A percentile compares a stretch with the other conserved stretches of the same genome.
Evolutionary conservation across 495 filamentous ascomycete species (phyloP).

Genomic region (Durotheca rogersii): DNA sequence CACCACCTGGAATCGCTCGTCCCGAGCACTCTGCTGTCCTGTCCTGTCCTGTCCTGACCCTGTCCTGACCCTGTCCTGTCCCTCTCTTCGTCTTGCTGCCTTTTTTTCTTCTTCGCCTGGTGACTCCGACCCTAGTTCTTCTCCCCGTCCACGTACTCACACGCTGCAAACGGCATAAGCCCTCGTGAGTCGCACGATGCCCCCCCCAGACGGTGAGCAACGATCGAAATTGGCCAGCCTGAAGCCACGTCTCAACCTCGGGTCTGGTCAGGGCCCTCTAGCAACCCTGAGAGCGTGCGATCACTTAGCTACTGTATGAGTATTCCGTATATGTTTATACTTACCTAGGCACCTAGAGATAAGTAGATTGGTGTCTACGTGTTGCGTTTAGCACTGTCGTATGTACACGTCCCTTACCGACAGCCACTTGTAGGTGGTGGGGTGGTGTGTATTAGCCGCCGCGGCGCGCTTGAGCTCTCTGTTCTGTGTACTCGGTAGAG

Average conservation of each 20-base stretch:
- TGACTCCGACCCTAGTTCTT: not conserved
- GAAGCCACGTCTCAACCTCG: not conserved
- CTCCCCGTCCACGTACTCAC: constrained; percentile 8
- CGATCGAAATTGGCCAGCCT: not conserved
- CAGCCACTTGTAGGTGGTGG: no score
- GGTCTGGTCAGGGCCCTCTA: not conserved
- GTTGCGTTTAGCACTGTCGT: no score
- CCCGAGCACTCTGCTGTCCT: not conserved
- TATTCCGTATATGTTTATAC: no score
- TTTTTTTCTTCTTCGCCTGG: not conserved
- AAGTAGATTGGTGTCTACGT: no score
- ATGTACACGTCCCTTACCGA: no score
- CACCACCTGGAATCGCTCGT: constrained; percentile 20
- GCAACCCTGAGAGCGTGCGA: no score
- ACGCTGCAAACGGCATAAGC: not conserved
- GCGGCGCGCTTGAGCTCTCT: no score
- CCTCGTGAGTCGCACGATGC: constrained; percentile 11
- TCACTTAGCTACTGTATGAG: no score
- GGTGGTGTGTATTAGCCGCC: no score
- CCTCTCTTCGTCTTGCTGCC: not conserved
- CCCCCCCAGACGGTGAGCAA: constrained; percentile 10
- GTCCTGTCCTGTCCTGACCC: not conserved
- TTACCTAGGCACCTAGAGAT: no score
- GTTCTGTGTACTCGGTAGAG: no score
- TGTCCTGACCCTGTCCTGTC: not conserved